A percentile compares a stretch with the other conserved stretches of the same genome.
These are phyloP conservation scores for Streptanthus diversifolius DNA, from an alignment of 345 rosid species.

Conservation along the genomic window DNA sequence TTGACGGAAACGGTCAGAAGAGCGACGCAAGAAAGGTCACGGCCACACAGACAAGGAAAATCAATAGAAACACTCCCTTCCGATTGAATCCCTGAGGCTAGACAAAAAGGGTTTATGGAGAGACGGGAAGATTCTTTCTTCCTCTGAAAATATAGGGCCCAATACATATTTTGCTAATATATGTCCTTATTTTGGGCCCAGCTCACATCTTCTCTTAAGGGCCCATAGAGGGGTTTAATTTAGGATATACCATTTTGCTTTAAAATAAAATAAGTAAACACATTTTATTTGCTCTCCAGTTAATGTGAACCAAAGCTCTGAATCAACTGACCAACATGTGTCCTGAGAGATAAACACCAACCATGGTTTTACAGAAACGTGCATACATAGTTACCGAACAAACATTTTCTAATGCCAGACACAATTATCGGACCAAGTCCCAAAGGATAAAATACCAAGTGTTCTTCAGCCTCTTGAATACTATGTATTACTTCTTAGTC, in stretches of 20 bases:
- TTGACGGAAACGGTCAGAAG: neutral
- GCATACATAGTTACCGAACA: neutral
- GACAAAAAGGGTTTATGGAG: neutral
- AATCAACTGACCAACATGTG: neutral
- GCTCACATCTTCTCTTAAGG: neutral
- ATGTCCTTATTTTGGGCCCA: neutral
- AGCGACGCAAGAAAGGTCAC: neutral
- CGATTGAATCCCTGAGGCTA: too few species aligned
- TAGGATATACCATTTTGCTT: neutral
- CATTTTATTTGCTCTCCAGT: too few species aligned
- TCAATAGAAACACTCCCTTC: neutral
- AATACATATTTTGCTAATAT: neutral
- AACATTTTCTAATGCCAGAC: constrained; percentile 1
- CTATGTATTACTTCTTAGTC: neutral
- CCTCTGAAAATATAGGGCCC: neutral
- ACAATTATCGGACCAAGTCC: neutral
- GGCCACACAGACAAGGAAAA: neutral
- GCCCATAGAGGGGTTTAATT: neutral
- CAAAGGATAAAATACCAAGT: neutral
- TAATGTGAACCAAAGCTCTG: neutral
- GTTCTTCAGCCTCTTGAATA: neutral
- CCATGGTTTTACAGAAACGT: neutral
- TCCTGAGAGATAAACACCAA: constrained; percentile 1
- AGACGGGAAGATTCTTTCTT: neutral
- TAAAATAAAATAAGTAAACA: too few species aligned